phyloP scores from a whole-genome alignment of 2,329 filamentous ascomycete genomes.

The Aphanocladium album region DNA sequence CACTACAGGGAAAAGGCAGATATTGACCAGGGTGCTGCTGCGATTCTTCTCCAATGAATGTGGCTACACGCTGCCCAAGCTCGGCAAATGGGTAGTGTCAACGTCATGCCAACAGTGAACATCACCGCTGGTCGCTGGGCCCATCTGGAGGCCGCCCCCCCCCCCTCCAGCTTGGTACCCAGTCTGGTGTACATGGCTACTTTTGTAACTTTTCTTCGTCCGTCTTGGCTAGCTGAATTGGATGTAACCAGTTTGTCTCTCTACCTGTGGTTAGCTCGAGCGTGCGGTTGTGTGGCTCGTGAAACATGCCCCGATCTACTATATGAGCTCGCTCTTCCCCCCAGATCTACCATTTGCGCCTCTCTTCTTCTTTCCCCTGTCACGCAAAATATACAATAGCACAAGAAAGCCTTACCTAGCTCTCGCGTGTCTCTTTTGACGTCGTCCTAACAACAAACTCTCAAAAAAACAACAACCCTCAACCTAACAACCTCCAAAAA shows the following conservation, averaged over 20 bases:
- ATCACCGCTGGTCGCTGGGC: neutral
- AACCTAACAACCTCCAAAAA: conserved; percentile 10
- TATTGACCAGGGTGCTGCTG: neutral
- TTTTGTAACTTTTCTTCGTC: neutral
- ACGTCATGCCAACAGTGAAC: conserved; percentile 6
- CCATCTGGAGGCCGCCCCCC: neutral
- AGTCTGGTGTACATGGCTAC: too few relatives aligned
- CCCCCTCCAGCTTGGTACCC: neutral
- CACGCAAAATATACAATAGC: conserved; percentile 1
- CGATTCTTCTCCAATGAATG: neutral
- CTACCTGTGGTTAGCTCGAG: neutral
- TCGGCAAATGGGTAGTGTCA: conserved; percentile 9
- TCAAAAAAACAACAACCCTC: neutral
- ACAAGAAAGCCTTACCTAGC: neutral
- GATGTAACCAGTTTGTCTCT: neutral
- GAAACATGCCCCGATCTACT: conserved; percentile 6
- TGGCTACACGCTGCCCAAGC: neutral
- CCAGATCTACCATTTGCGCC: neutral
- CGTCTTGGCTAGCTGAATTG: neutral
- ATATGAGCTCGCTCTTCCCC: conserved; percentile 9
- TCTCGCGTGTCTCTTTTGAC: neutral
- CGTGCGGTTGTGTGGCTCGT: neutral
- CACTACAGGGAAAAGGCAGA: too few relatives aligned
- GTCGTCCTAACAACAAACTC: conserved; percentile 3
- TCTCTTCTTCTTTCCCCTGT: neutral